Evolutionary conservation across 2,329 filamentous ascomycete species (phyloP), one percentile per base, ranked within the genome.

Genomic region (Thelonectria olida): DNA sequence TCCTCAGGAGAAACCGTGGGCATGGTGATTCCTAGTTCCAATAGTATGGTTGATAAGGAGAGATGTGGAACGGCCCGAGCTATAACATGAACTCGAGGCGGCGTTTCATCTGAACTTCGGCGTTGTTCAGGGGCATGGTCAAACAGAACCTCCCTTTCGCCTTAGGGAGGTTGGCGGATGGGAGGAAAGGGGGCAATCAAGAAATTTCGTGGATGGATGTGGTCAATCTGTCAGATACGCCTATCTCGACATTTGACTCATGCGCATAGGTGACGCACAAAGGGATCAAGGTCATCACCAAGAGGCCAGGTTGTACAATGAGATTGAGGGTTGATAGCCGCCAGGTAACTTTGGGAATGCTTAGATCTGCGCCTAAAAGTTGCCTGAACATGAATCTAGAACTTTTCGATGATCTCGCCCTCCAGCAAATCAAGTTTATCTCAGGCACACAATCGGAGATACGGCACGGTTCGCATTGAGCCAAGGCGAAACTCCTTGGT

Each of bases 41-140:
- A 20, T 34, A 38, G 22, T 38, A 50, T 20, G n/a, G 19, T 39
- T 51, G 22, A 31, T 39, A n/a, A 25, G 50, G 38, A 50, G 28
- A 42, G 15, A 28, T 49, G n/a, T 56, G 50, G 50, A 12, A 54
- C 49, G 28, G 48, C 50, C 22, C n/a, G 28, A 34, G 34, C 20
- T 51, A 15, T 17, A 45, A 31, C 41, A 53, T 28, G 41, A 57
- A 38, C 51, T 55, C 31, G 50, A 44, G 17, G 34, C 41, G 69
- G 63, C 68, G 78, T 79, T 80, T 80, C 78, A 79, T 67, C 67
- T 68, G 59, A 52, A 54, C 53, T 51, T 67, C 62, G 63, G 61
- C 55, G 47, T 57, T 39, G 31, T 47, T 38, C 48, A 23, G 45
- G 38, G 34, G 15, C 54, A 54, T 58, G 36, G 39, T 42, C 47